Evolutionary conservation across 2,329 filamentous ascomycete genomes (phyloP).

Genomic region (Pseudopithomyces maydicus): DNA sequence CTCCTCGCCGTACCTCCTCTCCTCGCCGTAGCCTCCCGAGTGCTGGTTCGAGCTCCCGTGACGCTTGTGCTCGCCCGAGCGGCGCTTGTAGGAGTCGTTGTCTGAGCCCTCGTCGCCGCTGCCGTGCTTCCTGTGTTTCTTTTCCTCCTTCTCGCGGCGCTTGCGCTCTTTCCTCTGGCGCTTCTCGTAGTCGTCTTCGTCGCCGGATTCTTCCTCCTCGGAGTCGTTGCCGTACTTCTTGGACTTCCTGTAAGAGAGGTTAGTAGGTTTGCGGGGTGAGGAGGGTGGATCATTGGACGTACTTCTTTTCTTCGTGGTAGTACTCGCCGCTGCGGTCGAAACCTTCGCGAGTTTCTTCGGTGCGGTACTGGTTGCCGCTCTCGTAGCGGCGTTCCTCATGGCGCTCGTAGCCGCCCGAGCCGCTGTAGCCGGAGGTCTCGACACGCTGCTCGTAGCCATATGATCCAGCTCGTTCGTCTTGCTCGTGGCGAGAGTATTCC

Average conservation of each 20-base stretch:
- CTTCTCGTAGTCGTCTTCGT: conserved; percentile 40
- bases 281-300: conserved; percentile 13
- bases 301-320: conserved; percentile 50
- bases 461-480: conserved; percentile 52
- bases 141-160: conserved; percentile 49
- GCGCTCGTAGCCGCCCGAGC: conserved; percentile 63
- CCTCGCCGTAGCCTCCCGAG: conserved; percentile 30
- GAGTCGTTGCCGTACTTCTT: conserved; percentile 34
- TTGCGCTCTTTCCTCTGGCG: conserved; percentile 40
- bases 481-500: conserved; percentile 66
- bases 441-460: conserved; percentile 65
- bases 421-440: conserved; percentile 55
- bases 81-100: conserved; percentile 31
- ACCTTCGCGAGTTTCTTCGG: conserved; percentile 43
- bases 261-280: conserved; percentile 15
- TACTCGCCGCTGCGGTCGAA: conserved; percentile 44
- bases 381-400: conserved; percentile 61
- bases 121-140: conserved; percentile 46
- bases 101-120: conserved; percentile 39
- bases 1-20: conserved; percentile 29
- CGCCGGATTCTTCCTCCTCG: conserved; percentile 27
- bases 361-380: conserved; percentile 47
- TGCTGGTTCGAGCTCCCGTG: conserved; percentile 29
- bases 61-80: conserved; percentile 23
- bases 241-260: conserved; percentile 32